phyloP scores from a whole-genome alignment of 441 rosid genomes.

The Cnidoscolus chayamansa region DNA sequence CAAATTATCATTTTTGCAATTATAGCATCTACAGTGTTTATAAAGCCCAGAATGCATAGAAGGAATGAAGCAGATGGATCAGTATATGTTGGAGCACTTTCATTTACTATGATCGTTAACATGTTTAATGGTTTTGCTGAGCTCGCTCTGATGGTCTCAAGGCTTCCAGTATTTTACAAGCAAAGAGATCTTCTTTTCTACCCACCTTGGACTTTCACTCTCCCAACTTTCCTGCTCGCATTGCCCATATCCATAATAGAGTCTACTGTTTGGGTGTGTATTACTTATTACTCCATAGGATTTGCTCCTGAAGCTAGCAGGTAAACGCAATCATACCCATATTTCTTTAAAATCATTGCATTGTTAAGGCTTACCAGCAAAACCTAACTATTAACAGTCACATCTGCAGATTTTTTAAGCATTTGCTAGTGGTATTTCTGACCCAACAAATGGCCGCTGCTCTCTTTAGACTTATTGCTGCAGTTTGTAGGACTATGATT shows the following conservation, averaged over 20 bases:
- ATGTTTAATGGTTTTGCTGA: slow-evolving; percentile 88
- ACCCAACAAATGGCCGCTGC: slow-evolving; percentile 87
- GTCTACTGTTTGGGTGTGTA: slow-evolving; percentile 50
- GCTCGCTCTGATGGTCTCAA: slow-evolving; percentile 48
- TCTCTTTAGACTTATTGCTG: slow-evolving; percentile 63
- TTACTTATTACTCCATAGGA: slow-evolving; percentile 69
- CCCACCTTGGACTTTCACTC: slow-evolving; percentile 77
- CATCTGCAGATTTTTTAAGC: slow-evolving; percentile 69
- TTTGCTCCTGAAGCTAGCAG: slow-evolving; percentile 74
- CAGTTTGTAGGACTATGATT: slow-evolving; percentile 71
- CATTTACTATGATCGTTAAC: slow-evolving; percentile 56
- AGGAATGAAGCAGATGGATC: slow-evolving; percentile 50
- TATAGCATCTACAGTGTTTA: slow-evolving; percentile 60
- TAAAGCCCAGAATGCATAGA: slow-evolving; percentile 50
- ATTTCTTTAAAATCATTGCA: neutral
- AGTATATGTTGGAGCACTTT: slow-evolving; percentile 52
- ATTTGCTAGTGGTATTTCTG: slow-evolving; percentile 49
- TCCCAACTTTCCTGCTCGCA: slow-evolving; percentile 60
- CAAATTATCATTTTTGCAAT: slow-evolving; percentile 64
- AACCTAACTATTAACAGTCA: neutral
- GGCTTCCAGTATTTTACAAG: slow-evolving; percentile 91
- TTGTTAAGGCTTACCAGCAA: too few species aligned
- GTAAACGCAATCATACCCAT: slow-evolving; percentile 27
- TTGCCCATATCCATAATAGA: slow-evolving; percentile 69
- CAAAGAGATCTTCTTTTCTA: slow-evolving; percentile 81